A percentile compares a stretch with the other conserved stretches of the same genome.
Conservation (phyloP, 23 red algal genomes). For the Cyanidioschyzon merolae region DNA sequence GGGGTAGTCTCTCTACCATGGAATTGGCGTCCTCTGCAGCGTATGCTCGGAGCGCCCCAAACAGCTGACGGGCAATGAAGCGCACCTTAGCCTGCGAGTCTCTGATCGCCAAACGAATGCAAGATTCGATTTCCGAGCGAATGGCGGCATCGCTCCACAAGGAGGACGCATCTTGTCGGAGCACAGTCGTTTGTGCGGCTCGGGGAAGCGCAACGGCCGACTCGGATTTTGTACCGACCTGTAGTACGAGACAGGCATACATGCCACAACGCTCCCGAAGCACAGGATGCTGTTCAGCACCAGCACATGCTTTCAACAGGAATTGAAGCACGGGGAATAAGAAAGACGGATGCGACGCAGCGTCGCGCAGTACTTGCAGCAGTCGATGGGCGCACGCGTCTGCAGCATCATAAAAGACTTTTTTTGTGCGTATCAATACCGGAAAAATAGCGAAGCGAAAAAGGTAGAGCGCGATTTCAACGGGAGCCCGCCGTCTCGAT, state of each 20-base stretch:
- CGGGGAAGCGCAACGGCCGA: too few relatives aligned
- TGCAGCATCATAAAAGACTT: conserved; percentile 7
- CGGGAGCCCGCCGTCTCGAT: too few relatives aligned
- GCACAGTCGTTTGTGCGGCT: background rate
- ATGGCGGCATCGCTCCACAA: background rate
- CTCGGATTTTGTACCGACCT: background rate
- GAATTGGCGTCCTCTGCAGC: background rate
- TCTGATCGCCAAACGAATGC: background rate
- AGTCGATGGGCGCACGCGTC: background rate
- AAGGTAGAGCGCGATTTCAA: background rate
- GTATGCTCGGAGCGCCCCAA: background rate
- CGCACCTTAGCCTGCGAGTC: background rate
- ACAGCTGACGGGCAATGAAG: background rate
- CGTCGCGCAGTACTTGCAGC: background rate
- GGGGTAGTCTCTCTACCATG: background rate
- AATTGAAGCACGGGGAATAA: background rate
- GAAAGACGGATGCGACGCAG: background rate
- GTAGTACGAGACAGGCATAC: background rate
- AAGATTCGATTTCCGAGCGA: background rate
- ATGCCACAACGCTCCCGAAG: conserved; percentile 3
- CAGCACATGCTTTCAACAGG: background rate
- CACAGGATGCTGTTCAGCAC: background rate
- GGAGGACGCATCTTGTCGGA: background rate
- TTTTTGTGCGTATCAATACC: background rate
- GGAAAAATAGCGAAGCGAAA: background rate